Evolutionary conservation across 2,329 filamentous ascomycete species (phyloP).

Genomic region (Bisporella sp.): DNA sequence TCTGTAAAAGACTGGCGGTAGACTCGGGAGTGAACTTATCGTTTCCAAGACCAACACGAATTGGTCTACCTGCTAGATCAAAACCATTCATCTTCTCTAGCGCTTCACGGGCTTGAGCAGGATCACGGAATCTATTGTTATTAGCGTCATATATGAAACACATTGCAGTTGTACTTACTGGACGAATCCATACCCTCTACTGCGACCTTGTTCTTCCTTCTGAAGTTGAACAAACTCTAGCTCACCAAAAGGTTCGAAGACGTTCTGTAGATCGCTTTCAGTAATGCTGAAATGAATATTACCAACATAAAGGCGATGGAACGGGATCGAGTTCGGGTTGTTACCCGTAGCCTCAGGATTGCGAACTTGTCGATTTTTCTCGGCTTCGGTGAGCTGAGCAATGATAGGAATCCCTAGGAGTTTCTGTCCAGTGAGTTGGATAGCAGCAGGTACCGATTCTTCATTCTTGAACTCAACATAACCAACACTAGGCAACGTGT

Average conservation of each 20-base stretch:
- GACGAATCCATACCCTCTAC: slow-evolving; percentile 95
- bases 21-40: slow-evolving; percentile 99
- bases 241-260: slow-evolving; percentile 96
- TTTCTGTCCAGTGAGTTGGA: slow-evolving; percentile 97
- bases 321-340: slow-evolving; percentile 78
- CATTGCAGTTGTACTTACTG: slow-evolving; percentile 59
- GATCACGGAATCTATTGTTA: slow-evolving; percentile 72
- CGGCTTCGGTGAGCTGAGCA: slow-evolving; percentile 95
- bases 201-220: slow-evolving; percentile 86
- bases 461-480: slow-evolving; percentile 99
- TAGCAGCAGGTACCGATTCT: slow-evolving; percentile 85
- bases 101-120: slow-evolving; percentile 84
- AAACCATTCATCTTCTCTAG: slow-evolving; percentile 99
- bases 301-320: slow-evolving; percentile 96
- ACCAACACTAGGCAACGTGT: slow-evolving; percentile 63
- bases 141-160: slow-evolving; percentile 28
- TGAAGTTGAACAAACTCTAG: slow-evolving; percentile 96
- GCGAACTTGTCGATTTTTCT: slow-evolving; percentile 96
- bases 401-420: slow-evolving; percentile 98
- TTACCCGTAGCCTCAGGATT: slow-evolving; percentile 63
- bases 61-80: slow-evolving; percentile 92
- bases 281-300: slow-evolving; percentile 99
- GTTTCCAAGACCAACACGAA: slow-evolving; percentile 97
- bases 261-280: slow-evolving; percentile 88
- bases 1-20: slow-evolving; percentile 85